Conservation (phyloP, 176 grass and related monocot species). For the Oryza nivara region DNA sequence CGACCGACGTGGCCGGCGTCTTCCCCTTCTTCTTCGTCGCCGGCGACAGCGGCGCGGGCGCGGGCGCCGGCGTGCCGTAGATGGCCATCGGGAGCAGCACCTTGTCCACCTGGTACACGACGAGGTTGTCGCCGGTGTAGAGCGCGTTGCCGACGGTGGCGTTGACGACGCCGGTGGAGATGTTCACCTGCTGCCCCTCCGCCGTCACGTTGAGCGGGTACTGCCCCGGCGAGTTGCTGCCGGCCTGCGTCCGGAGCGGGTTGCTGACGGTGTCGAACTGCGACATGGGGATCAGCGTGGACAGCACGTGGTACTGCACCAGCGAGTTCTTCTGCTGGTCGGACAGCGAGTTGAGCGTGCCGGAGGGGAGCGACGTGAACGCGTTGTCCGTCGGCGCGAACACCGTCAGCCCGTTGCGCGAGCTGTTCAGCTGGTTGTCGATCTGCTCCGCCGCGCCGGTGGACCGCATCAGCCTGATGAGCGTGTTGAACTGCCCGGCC, state of each 20-base stretch:
- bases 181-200: conserved; percentile 69
- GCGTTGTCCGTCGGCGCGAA: conserved; percentile 97
- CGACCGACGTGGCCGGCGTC: conserved; percentile 43
- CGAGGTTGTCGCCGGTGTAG: conserved; percentile 60
- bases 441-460: conserved; percentile 75
- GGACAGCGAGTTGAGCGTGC: conserved; percentile 81
- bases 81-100: conserved; percentile 71
- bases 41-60: conserved; percentile 55
- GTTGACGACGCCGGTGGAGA: conserved; percentile 81
- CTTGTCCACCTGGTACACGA: conserved; percentile 78
- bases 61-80: conserved; percentile 54
- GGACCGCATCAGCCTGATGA: conserved; percentile 69
- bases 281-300: conserved; percentile 47
- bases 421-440: conserved; percentile 92
- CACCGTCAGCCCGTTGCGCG: conserved; percentile 74
- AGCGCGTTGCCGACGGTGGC: conserved; percentile 70
- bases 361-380: conserved; percentile 72
- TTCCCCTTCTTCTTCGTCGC: conserved; percentile 59
- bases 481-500: conserved; percentile 78
- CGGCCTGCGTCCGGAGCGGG: conserved; percentile 87
- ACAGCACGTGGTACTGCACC: conserved; percentile 81
- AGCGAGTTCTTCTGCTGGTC: conserved; percentile 87
- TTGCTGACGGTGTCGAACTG: conserved; percentile 95
- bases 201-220: conserved; percentile 81
- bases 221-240: conserved; percentile 53